These are phyloP conservation scores for Pisolithus microcarpus DNA, from an alignment of 768 basidiomycete genomes.

Conservation along the genomic window DNA sequence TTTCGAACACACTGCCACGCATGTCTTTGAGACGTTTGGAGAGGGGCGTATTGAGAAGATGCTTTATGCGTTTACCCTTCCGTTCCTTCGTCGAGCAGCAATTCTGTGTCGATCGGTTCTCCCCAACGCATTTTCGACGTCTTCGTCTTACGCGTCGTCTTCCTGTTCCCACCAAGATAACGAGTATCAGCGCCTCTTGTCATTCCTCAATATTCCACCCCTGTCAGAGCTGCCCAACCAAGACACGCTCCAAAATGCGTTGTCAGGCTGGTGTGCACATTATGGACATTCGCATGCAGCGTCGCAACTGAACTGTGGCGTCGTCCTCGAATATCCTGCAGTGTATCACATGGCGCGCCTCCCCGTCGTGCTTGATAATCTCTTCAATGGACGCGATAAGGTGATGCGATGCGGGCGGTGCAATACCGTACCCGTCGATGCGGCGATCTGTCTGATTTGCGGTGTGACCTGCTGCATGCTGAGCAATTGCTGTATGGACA, in stretches of 20 bases:
- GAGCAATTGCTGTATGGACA: constrained; percentile 84
- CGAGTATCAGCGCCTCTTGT: constrained; percentile 77
- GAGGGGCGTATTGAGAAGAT: constrained; percentile 81
- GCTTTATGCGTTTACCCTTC: constrained; percentile 81
- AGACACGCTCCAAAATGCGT: constrained; percentile 82
- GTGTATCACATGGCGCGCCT: constrained; percentile 79
- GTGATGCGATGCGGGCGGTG: constrained; percentile 71
- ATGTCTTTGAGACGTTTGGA: constrained; percentile 74
- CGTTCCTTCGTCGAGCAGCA: constrained; percentile 83
- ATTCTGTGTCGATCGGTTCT: constrained; percentile 76
- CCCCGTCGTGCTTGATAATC: constrained; percentile 73
- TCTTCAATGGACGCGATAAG: constrained; percentile 72
- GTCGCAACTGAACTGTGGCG: constrained; percentile 72
- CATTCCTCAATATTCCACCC: constrained; percentile 69
- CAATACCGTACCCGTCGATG: constrained; percentile 70
- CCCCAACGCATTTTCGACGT: constrained; percentile 53
- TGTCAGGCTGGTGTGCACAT: constrained; percentile 86
- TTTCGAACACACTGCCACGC: constrained; percentile 77
- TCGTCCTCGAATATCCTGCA: constrained; percentile 74
- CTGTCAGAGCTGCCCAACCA: constrained; percentile 74
- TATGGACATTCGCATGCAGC: constrained; percentile 77
- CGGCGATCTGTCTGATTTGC: constrained; percentile 89
- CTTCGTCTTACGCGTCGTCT: constrained; percentile 18
- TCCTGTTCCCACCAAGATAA: constrained; percentile 36
- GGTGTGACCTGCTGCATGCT: constrained; percentile 84